Conservation (phyloP, 2,329 filamentous ascomycete genomes). For the Hymenoscyphus albidus region DNA sequence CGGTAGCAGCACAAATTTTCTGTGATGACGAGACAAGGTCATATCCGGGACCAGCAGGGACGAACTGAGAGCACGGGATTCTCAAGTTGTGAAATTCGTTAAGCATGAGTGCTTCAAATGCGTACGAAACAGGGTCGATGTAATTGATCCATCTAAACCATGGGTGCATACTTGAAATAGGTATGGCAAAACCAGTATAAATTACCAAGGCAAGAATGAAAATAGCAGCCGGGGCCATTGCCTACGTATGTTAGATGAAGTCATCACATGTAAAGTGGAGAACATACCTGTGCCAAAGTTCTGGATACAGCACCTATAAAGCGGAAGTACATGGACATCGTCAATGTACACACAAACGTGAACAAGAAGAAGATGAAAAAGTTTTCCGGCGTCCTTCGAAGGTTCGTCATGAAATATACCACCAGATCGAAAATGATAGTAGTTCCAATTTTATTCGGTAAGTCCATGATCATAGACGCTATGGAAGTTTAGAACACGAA, state of each 20-base stretch:
- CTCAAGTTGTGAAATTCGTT: constrained; percentile 63
- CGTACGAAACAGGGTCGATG: constrained; percentile 57
- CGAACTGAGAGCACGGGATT: constrained; percentile 25
- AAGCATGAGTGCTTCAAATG: constrained; percentile 75
- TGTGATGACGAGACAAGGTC: constrained; percentile 15
- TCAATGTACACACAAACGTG: constrained; percentile 33
- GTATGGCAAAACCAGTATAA: constrained; percentile 42
- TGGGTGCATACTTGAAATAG: constrained; percentile 57
- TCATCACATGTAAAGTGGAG: background rate
- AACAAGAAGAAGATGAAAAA: constrained; percentile 73
- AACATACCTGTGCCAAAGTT: constrained; percentile 53
- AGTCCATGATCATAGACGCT: constrained; percentile 78
- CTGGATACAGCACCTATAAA: constrained; percentile 72
- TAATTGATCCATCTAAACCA: constrained; percentile 86
- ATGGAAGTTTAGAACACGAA: background rate
- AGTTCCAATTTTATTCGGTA: constrained; percentile 70
- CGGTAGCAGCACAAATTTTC: constrained; percentile 53
- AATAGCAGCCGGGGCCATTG: constrained; percentile 56
- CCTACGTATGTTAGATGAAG: constrained; percentile 25
- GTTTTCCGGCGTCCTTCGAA: constrained; percentile 67
- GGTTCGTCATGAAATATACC: constrained; percentile 83
- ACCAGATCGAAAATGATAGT: constrained; percentile 70
- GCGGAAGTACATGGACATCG: constrained; percentile 82
- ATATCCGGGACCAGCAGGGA: constrained; percentile 26
- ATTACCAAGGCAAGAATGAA: constrained; percentile 37